Evolutionary conservation across 2,329 filamentous ascomycete genomes (phyloP), one percentile per base, ranked within the genome.

Genomic region (Ceratocystis ficicola): DNA sequence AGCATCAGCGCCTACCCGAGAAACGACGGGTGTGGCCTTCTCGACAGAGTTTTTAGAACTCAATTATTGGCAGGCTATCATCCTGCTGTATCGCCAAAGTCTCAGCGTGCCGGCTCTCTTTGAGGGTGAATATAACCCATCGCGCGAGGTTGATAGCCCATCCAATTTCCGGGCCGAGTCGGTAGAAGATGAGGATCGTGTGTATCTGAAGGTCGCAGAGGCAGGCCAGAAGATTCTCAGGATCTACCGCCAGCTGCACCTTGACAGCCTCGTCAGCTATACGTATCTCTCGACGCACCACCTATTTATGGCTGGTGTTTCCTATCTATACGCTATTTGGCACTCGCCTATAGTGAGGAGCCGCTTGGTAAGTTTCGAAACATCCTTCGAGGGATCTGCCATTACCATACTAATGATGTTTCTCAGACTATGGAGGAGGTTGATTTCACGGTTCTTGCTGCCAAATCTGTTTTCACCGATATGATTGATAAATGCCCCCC

Each of bases 31-130:
- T 0, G 94, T 97, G 1, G 85, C 85, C 3, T 97, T 97, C 73
- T 91, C 89, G 0, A 86, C 89, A 1, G 88, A 96, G 66, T 96
- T 97, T 71, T 77, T 96, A 3, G 90, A 96, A 71, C 81, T 97
- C 68, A 97, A 97, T 74, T 97, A 97, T 75, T 97, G 93, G 92
- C 93, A 96, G 74, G 90, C 91, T 2, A 86, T 97, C 68, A 95
- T 96, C 70, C 91, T 96, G 87, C 82, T 97, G 22, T 97, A 97
- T 74, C 82, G 93, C 65, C 93, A 96, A 75, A 94, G 91, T 74
- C 76, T 96, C 68, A 88, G 89, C 62, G 89, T 96, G 20, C 93
- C 93, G 0, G 84, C 88, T 50, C 85, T 91, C 72, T 85, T 97
- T 67, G 90, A 92, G 65, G 86, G 86, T 65, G 93, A 96, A 75